Conservation (phyloP, 345 rosid genomes). For the Sonneratia caseolaris region DNA sequence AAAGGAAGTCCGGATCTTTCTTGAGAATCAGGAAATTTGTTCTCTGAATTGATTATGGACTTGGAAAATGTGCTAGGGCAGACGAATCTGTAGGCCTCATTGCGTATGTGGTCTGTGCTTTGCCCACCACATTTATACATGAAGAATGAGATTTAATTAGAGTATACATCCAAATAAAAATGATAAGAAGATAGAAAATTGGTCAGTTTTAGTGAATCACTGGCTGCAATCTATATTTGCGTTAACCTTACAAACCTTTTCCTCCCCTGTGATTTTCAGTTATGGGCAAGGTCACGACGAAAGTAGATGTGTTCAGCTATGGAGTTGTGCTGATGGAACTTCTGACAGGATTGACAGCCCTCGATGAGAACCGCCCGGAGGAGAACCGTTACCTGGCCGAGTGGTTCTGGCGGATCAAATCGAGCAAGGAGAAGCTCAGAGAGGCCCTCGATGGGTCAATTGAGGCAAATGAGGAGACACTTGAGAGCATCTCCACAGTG, state of each 20-base stretch:
- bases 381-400: constrained; percentile 38
- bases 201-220: background rate
- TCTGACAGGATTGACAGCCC: constrained; percentile 37
- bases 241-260: too few relatives aligned
- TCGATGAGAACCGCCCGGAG: constrained; percentile 37
- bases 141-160: background rate
- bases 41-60: background rate
- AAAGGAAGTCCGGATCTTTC: background rate
- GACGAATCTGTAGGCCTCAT: background rate
- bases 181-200: too few relatives aligned
- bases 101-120: background rate
- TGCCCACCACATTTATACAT: background rate
- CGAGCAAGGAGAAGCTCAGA: constrained; percentile 27
- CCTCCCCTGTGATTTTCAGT: constrained; percentile 19
- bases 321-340: constrained; percentile 48
- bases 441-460: constrained; percentile 28
- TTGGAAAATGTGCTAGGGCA: background rate
- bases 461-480: constrained; percentile 22
- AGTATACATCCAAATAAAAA: background rate
- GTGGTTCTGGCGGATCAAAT: constrained; percentile 41
- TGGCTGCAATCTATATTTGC: background rate
- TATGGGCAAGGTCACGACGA: constrained; percentile 47
- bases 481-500: constrained; percentile 23
- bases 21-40: background rate
- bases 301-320: constrained; percentile 39